Evolutionary conservation across 139 green algal genomes (phyloP), one percentile per base, ranked within the genome.

Genomic region (Gonium pectorale): DNA sequence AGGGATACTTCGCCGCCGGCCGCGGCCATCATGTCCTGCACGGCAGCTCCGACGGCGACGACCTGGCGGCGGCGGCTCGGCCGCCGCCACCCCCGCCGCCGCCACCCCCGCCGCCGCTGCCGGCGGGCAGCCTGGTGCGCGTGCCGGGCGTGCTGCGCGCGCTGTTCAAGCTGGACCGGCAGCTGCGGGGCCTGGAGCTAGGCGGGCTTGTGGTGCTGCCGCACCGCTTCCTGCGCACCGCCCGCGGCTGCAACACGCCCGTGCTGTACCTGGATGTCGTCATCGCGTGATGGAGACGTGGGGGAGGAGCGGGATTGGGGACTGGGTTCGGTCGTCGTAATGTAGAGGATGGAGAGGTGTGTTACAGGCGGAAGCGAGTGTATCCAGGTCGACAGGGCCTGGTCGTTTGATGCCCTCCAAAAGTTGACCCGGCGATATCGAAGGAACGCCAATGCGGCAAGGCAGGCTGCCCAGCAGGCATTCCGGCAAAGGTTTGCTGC

Each of bases 191-290:
- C 7, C 77, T 83, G 77, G 77, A 83, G 13, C 43, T 73, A 31
- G 77, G 77, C 38, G 77, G 77, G 19, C n/a, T 83, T 5, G 62
- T 83, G 43, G 22, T 83, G 60, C 77, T 83, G 62, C 77, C 77
- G n/a, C 77, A 83, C 77, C 40, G 62, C 5, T 83, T 83, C 24
- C 11, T 35, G 13, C 46, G 62, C 40, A 11, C 40, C 0, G 63
- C 31, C 22, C 43, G 43, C 11, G 60, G 31, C n/a, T 26, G 27
- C 24, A 74, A 46, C 43, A 40, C 60, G 59, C 77, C 66, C 9
- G 31, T 73, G 17, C 77, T 83, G 62, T 37, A 66, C 44, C 60
- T 83, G 60, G 77, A 83, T 29, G 33, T 83, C 3, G 62, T 83
- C 0, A 83, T 83, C 26, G 77, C 77, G 38, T 83, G 77, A 83